phyloP scores from a whole-genome alignment of 768 basidiomycete species.

The Arthromyces matolae region DNA sequence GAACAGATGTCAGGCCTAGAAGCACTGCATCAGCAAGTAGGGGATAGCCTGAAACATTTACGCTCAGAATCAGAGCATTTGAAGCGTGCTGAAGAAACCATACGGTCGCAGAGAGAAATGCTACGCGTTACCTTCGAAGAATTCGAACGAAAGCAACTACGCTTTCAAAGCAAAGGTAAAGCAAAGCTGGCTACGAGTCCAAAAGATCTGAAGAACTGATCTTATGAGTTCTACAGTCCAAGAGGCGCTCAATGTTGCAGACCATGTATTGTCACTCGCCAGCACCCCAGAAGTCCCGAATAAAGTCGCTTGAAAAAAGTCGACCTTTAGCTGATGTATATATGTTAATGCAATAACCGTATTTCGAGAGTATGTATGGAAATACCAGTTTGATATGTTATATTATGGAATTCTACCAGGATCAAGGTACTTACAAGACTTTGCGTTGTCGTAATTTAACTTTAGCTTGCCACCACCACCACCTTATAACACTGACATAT shows the following conservation, averaged over 20 bases:
- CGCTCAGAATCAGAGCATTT: slow-evolving; percentile 43
- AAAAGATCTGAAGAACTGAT: neutral
- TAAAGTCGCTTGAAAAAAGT: neutral
- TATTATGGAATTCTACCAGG: too few species aligned
- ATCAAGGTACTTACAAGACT: slow-evolving; percentile 4
- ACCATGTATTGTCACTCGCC: slow-evolving; percentile 31
- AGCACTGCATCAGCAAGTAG: slow-evolving; percentile 51
- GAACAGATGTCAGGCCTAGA: slow-evolving; percentile 62
- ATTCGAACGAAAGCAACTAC: slow-evolving; percentile 38
- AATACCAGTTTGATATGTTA: too few species aligned
- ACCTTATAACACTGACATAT: slow-evolving; percentile 47
- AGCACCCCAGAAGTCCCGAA: slow-evolving; percentile 13
- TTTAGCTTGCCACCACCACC: slow-evolving; percentile 58
- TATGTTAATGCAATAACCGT: too few species aligned
- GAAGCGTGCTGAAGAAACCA: slow-evolving; percentile 39
- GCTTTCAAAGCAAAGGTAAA: slow-evolving; percentile 42
- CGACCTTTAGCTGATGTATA: neutral
- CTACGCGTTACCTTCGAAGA: slow-evolving; percentile 38
- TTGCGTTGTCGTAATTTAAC: slow-evolving; percentile 33
- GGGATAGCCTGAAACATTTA: slow-evolving; percentile 38
- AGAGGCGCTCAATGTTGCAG: slow-evolving; percentile 40
- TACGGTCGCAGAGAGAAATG: slow-evolving; percentile 34
- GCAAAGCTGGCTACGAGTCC: neutral
- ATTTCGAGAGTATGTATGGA: too few species aligned
- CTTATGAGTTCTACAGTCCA: slow-evolving; percentile 27